A percentile compares a stretch with the other conserved stretches of the same genome.
phyloP scores from a whole-genome alignment of 441 rosid genomes.

The Mallotus japonicus region DNA sequence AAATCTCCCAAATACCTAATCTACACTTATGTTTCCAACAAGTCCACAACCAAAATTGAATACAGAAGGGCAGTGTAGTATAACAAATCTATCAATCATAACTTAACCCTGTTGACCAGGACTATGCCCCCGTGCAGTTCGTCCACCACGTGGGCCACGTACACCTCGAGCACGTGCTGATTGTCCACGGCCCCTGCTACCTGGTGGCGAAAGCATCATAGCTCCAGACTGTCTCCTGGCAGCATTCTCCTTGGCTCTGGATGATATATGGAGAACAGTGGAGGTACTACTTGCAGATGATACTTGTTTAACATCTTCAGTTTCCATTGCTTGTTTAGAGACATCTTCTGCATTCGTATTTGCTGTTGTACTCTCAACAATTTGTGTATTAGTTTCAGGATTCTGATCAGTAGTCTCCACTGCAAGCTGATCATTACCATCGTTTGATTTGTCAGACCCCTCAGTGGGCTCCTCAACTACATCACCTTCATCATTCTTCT shows the following conservation, averaged over 20 bases:
- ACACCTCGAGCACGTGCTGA: slow-evolving; percentile 46
- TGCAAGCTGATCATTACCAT: slow-evolving; percentile 40
- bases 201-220: slow-evolving; percentile 31
- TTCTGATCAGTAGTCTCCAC: slow-evolving; percentile 39
- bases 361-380: slow-evolving; percentile 10
- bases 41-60: not conserved
- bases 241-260: slow-evolving; percentile 59
- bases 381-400: slow-evolving; percentile 32
- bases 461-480: slow-evolving; percentile 47
- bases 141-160: slow-evolving; percentile 50
- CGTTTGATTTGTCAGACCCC: slow-evolving; percentile 57
- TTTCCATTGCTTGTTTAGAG: slow-evolving; percentile 37
- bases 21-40: too few relatives aligned
- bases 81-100: too few relatives aligned
- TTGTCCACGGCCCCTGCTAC: slow-evolving; percentile 50
- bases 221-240: slow-evolving; percentile 58
- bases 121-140: slow-evolving; percentile 56
- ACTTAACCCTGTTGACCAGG: slow-evolving; percentile 29
- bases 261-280: slow-evolving; percentile 48
- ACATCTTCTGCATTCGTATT: slow-evolving; percentile 35
- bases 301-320: slow-evolving; percentile 52
- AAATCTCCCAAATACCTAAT: too few relatives aligned
- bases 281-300: slow-evolving; percentile 45
- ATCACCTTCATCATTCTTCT: slow-evolving; percentile 70
- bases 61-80: not conserved